Conservation (phyloP, 768 basidiomycete species). For the Naganishia onofrii region DNA sequence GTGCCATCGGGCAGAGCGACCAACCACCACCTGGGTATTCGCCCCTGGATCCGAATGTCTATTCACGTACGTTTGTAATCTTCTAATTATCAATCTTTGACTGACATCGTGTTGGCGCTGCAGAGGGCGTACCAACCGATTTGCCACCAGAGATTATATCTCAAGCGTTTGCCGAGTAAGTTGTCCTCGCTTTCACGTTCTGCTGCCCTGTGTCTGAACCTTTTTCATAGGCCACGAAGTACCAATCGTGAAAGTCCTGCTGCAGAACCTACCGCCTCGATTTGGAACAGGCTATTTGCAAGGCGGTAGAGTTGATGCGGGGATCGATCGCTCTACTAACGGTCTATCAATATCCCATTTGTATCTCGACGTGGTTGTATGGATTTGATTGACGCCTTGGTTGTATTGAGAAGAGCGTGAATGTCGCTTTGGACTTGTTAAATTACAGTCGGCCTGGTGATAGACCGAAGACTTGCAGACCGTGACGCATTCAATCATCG, state of each 20-base stretch:
- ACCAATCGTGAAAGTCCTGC: background rate
- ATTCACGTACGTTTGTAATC: slow-evolving; percentile 38
- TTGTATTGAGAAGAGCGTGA: background rate
- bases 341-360: background rate
- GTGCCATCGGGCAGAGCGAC: slow-evolving; percentile 32
- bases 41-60: slow-evolving; percentile 47
- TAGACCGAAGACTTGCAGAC: no score
- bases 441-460: no score
- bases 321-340: background rate
- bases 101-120: slow-evolving; percentile 55
- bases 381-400: background rate
- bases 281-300: slow-evolving; percentile 14
- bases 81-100: background rate
- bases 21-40: slow-evolving; percentile 51
- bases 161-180: slow-evolving; percentile 69
- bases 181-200: background rate
- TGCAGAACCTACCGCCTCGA: background rate
- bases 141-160: slow-evolving; percentile 88
- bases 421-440: no score
- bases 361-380: background rate
- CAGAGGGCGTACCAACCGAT: slow-evolving; percentile 88
- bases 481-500: no score
- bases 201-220: background rate
- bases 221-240: background rate
- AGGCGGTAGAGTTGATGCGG: background rate